Evolutionary conservation across 768 basidiomycete species (phyloP).

Genomic region (Cystoderma amianthinum): DNA sequence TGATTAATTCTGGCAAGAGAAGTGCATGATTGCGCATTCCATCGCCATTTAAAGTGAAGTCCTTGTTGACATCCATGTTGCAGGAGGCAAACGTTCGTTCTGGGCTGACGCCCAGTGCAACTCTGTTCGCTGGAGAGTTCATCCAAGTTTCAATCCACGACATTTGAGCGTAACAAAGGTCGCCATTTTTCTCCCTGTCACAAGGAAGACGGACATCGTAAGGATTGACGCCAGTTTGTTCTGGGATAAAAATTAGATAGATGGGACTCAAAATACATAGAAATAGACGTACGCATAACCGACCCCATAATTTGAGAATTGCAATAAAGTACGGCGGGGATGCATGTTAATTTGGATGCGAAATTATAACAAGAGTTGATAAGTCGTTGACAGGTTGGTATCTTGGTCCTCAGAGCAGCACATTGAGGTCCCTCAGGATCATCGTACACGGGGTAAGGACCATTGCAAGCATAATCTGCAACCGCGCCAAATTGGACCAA

Average conservation of each 20-base stretch:
- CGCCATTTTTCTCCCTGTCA: conserved; percentile 62
- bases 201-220: conserved; percentile 83
- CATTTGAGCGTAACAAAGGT: conserved; percentile 76
- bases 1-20: conserved; percentile 74
- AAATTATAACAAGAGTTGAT: conserved; percentile 65
- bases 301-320: conserved; percentile 65
- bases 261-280: too few relatives aligned
- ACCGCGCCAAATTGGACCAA: conserved; percentile 74
- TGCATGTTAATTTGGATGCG: conserved; percentile 55
- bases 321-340: conserved; percentile 77
- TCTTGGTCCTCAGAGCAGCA: conserved; percentile 50
- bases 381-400: conserved; percentile 68
- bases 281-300: conserved; percentile 56
- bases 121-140: conserved; percentile 73
- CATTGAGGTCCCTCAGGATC: conserved; percentile 66
- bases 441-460: conserved; percentile 76
- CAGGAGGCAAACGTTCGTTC: conserved; percentile 59
- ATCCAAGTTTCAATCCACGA: conserved; percentile 85
- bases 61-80: conserved; percentile 75
- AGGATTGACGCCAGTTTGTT: conserved; percentile 74
- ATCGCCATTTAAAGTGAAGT: conserved; percentile 79
- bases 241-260: too few relatives aligned
- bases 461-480: conserved; percentile 78
- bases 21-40: conserved; percentile 76
- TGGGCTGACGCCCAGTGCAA: conserved; percentile 67